Conservation (phyloP, 208 protist genomes). For the Angomonas deanei region DNA sequence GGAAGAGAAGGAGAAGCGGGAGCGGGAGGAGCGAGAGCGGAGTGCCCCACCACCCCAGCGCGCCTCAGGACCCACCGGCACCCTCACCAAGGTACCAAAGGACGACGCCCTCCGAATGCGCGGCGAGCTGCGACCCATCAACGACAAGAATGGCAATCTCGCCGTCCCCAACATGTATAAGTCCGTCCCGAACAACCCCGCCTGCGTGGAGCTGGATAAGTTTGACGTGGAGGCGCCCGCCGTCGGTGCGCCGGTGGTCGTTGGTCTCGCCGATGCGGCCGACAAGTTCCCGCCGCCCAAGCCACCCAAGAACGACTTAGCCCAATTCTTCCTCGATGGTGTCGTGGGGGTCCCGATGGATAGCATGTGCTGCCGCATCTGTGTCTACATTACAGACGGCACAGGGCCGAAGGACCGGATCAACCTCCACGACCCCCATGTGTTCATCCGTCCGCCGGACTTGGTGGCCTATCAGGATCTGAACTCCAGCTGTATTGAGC, state of each 20-base stretch:
- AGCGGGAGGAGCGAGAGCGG: background rate
- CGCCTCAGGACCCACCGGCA: background rate
- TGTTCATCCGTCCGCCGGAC: conserved; percentile 52
- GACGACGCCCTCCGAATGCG: conserved; percentile 12
- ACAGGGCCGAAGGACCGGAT: conserved; percentile 25
- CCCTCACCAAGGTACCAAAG: background rate
- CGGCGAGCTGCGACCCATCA: conserved; percentile 14
- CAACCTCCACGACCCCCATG: conserved; percentile 20
- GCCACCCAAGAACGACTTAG: conserved; percentile 19
- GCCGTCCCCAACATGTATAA: conserved; percentile 39
- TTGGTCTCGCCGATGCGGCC: conserved; percentile 24
- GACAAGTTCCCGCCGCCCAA: conserved; percentile 12
- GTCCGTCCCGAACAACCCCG: conserved; percentile 12
- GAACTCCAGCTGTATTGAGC: conserved; percentile 31
- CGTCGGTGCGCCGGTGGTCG: conserved; percentile 18
- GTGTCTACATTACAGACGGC: conserved; percentile 54
- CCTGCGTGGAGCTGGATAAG: conserved; percentile 16
- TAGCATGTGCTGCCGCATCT: conserved; percentile 35
- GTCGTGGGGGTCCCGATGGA: conserved; percentile 53
- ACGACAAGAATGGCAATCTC: conserved; percentile 31
- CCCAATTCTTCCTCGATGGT: conserved; percentile 39
- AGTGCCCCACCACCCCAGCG: too few relatives aligned
- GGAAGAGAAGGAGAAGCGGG: background rate
- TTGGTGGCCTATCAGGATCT: conserved; percentile 38
- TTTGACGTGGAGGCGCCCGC: conserved; percentile 16